phyloP scores from a whole-genome alignment of 2,329 filamentous ascomycete genomes.

The Fusarium sp. region DNA sequence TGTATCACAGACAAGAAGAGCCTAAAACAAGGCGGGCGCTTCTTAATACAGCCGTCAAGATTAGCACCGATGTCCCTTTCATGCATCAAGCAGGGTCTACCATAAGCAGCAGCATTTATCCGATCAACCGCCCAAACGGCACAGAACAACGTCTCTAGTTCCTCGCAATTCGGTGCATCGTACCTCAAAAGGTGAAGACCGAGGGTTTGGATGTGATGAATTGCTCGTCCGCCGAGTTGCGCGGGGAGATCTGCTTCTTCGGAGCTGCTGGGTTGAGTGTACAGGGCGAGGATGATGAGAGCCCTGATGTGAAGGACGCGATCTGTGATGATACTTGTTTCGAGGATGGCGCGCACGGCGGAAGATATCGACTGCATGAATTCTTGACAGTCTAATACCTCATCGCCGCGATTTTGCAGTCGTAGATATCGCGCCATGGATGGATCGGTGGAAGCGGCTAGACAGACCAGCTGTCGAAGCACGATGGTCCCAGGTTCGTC shows the following conservation, averaged over 20 bases:
- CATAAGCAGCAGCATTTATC: constrained; percentile 70
- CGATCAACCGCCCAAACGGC: constrained; percentile 72
- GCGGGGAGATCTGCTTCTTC: constrained; percentile 68
- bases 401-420: constrained; percentile 55
- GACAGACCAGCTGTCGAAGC: constrained; percentile 66
- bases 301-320: constrained; percentile 68
- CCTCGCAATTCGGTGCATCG: constrained; percentile 55
- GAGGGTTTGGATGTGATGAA: constrained; percentile 69
- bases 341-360: constrained; percentile 63
- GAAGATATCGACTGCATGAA: constrained; percentile 63
- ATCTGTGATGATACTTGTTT: constrained; percentile 66
- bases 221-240: constrained; percentile 64
- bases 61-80: constrained; percentile 70
- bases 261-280: constrained; percentile 66
- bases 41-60: constrained; percentile 63
- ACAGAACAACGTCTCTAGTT: constrained; percentile 66
- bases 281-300: constrained; percentile 68
- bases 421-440: constrained; percentile 60
- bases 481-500: constrained; percentile 57
- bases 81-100: constrained; percentile 70
- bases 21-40: constrained; percentile 67
- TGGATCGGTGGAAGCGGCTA: constrained; percentile 66
- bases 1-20: constrained; percentile 67
- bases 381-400: constrained; percentile 59
- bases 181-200: constrained; percentile 65